Evolutionary conservation across 2,329 filamentous ascomycete species (phyloP).

Genomic region (Herpotrichia juniperi): DNA sequence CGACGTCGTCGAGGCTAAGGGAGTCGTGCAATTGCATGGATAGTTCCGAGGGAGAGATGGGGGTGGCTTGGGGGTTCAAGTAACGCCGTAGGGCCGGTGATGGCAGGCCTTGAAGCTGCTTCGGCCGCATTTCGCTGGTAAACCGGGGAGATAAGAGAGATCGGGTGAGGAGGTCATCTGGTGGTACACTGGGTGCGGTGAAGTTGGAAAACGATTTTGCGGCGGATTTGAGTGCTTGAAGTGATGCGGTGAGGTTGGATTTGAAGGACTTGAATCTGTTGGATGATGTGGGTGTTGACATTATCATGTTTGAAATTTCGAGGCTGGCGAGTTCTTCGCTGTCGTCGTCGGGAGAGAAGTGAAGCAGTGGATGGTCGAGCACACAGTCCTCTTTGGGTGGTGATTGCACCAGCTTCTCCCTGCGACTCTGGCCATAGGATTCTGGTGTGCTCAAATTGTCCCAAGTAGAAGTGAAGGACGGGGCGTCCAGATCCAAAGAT

Average conservation of each 20-base stretch:
- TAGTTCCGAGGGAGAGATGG: conserved; percentile 44
- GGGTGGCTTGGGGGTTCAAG: conserved; percentile 60
- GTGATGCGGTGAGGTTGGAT: conserved; percentile 67
- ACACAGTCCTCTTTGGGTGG: conserved; percentile 60
- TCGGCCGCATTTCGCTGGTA: conserved; percentile 66
- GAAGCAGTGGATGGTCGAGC: conserved; percentile 63
- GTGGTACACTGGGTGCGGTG: conserved; percentile 57
- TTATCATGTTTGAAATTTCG: conserved; percentile 31
- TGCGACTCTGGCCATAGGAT: conserved; percentile 44
- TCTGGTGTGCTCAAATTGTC: conserved; percentile 43
- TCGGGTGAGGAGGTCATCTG: conserved; percentile 65
- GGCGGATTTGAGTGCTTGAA: conserved; percentile 66
- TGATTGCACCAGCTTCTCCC: conserved; percentile 54
- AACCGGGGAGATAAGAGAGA: conserved; percentile 65
- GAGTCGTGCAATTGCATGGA: conserved; percentile 48
- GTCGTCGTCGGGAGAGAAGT: conserved; percentile 42
- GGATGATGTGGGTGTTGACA: conserved; percentile 28
- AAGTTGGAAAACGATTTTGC: conserved; percentile 67
- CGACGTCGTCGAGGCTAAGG: conserved; percentile 40
- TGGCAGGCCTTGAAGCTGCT: conserved; percentile 58
- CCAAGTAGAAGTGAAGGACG: conserved; percentile 52
- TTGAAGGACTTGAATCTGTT: conserved; percentile 60
- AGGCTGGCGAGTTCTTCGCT: conserved; percentile 39
- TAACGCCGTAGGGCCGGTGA: conserved; percentile 65
- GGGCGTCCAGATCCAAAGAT: conserved; percentile 53